A percentile compares a stretch with the other conserved stretches of the same genome.
These are phyloP conservation scores for Coemansia reversa DNA, from an alignment of 192 early-diverging fungal genomes.

Conservation along the genomic window DNA sequence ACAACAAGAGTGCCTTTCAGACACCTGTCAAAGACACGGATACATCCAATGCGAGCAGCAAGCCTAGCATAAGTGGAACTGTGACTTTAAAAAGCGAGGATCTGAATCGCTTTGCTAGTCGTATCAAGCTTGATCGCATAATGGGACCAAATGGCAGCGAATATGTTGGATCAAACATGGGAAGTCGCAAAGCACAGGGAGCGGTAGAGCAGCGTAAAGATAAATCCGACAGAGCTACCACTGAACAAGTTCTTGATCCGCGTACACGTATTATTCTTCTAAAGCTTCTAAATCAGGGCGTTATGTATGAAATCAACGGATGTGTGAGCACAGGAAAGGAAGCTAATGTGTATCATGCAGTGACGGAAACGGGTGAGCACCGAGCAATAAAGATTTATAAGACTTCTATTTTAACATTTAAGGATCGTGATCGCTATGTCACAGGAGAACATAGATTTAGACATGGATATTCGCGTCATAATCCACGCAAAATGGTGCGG, in stretches of 20 bases:
- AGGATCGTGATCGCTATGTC: constrained; percentile 97
- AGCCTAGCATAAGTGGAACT: constrained; percentile 24
- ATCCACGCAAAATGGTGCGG: constrained; percentile 98
- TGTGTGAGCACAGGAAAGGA: constrained; percentile 98
- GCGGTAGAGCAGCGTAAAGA: constrained; percentile 62
- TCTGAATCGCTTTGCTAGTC: constrained; percentile 64
- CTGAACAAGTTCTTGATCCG: constrained; percentile 97
- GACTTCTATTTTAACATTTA: constrained; percentile 96
- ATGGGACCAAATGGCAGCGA: neutral
- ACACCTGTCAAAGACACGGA: constrained; percentile 12
- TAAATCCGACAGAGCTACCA: constrained; percentile 93
- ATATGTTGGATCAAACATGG: constrained; percentile 7
- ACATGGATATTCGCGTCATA: constrained; percentile 89
- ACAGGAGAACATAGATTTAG: constrained; percentile 93
- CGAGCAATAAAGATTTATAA: constrained; percentile 98
- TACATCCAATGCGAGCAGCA: constrained; percentile 17
- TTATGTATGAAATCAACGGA: constrained; percentile 93
- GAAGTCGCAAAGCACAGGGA: constrained; percentile 50
- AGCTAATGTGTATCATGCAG: constrained; percentile 98
- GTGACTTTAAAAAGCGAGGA: constrained; percentile 51
- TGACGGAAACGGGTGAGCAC: constrained; percentile 77
- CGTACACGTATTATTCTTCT: constrained; percentile 96
- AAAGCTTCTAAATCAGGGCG: constrained; percentile 87
- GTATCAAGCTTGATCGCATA: constrained; percentile 63
- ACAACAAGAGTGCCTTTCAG: constrained; percentile 1